Conservation (phyloP, 306 rosid species). For the Prunus salicina region DNA sequence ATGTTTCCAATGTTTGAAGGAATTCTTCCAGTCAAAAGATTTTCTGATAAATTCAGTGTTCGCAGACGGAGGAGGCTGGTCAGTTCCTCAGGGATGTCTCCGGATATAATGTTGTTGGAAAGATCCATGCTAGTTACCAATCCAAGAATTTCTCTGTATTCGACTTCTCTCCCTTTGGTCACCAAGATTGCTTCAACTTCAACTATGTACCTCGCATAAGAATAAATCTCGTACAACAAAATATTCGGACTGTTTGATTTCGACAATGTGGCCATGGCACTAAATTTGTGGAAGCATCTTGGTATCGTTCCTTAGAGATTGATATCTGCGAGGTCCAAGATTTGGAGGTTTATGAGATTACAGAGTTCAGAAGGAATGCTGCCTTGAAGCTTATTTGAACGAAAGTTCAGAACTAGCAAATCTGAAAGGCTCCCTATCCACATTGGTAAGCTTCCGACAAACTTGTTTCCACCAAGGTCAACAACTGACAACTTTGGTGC, state of each 20-base stretch:
- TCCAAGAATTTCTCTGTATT: not conserved
- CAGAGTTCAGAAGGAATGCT: constrained; percentile 10
- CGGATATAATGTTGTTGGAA: not conserved
- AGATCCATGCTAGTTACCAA: not conserved
- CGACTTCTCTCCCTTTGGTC: not conserved
- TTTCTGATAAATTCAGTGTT: not conserved
- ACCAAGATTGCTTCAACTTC: not conserved
- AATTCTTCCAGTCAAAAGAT: not conserved
- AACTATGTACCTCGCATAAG: too few species aligned
- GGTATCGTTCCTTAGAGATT: constrained; percentile 19
- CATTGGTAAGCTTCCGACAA: constrained; percentile 10
- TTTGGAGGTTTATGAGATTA: not conserved
- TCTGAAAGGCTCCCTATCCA: constrained; percentile 6
- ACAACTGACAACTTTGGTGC: not conserved
- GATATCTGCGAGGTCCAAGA: constrained; percentile 20
- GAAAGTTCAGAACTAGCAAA: constrained; percentile 7
- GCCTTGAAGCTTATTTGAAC: constrained; percentile 17
- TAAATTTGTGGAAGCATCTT: constrained; percentile 7
- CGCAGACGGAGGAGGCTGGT: not conserved
- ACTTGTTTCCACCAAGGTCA: constrained; percentile 8
- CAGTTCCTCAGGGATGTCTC: constrained; percentile 1
- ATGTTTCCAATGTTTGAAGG: not conserved
- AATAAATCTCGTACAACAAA: too few species aligned
- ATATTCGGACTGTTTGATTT: too few species aligned
- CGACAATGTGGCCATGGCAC: not conserved